Evolutionary conservation across 1,139 yeast species (phyloP).

Genomic region (Suhomyces atakaporum): DNA sequence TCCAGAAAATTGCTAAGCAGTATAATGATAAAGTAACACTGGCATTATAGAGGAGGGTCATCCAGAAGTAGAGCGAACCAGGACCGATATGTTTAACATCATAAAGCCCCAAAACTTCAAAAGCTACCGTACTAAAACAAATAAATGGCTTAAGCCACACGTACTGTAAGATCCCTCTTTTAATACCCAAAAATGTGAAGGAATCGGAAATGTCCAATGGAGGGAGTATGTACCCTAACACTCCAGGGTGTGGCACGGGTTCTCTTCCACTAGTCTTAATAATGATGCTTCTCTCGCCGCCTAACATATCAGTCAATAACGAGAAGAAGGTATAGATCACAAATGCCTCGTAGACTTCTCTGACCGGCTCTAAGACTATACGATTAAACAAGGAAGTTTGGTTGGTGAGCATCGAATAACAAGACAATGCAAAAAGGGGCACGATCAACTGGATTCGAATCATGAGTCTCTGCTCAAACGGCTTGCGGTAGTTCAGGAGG

Average conservation of each 20-base stretch:
- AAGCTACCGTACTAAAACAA: constrained; percentile 56
- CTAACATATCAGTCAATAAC: constrained; percentile 76
- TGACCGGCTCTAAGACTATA: constrained; percentile 65
- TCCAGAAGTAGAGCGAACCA: constrained; percentile 61
- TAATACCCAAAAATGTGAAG: constrained; percentile 68
- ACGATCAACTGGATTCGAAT: constrained; percentile 75
- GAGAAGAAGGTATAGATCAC: constrained; percentile 92
- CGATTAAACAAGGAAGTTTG: constrained; percentile 40
- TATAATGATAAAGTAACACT: constrained; percentile 83
- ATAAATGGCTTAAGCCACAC: constrained; percentile 92
- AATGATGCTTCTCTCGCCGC: constrained; percentile 88
- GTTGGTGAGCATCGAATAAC: constrained; percentile 54
- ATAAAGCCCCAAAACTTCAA: constrained; percentile 53
- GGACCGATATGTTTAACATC: constrained; percentile 52
- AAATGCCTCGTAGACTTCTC: constrained; percentile 94
- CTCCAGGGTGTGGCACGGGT: constrained; percentile 74
- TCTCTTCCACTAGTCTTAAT: constrained; percentile 70
- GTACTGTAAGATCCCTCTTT: constrained; percentile 87
- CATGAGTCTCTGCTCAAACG: constrained; percentile 82
- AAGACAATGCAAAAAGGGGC: constrained; percentile 57
- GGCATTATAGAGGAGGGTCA: constrained; percentile 69
- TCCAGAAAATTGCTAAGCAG: constrained; percentile 90
- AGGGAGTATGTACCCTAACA: constrained; percentile 49
- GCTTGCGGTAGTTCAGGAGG: constrained; percentile 74
- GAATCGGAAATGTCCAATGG: constrained; percentile 88